Evolutionary conservation across 169 alveolate genomes (phyloP).

Genomic region (Theileria orientalis): DNA sequence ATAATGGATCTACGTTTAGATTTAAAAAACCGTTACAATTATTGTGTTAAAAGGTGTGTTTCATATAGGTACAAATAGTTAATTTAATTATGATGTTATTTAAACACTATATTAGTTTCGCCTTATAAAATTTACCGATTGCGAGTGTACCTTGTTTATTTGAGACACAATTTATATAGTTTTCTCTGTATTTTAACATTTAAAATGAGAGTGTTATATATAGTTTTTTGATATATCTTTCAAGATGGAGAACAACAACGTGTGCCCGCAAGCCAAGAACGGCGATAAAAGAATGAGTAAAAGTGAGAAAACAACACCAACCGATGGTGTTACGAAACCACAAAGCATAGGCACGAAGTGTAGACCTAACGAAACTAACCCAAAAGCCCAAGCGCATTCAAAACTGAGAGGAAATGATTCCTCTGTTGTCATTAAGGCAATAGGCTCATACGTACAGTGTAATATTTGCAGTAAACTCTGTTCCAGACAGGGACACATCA

Average conservation of each 20-base stretch:
- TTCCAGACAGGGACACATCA: conserved; percentile 74
- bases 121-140: conserved; percentile 4
- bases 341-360: not conserved
- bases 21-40: no score
- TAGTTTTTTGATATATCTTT: no score
- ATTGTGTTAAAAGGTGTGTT: no score
- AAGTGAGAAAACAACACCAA: no score
- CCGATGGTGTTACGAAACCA: no score
- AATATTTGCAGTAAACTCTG: conserved; percentile 75
- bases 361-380: not conserved
- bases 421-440: conserved; percentile 48
- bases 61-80: no score
- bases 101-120: not conserved
- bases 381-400: not conserved
- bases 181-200: not conserved
- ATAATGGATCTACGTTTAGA: no score
- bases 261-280: no score
- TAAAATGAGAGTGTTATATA: not conserved
- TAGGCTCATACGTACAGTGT: conserved; percentile 75
- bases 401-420: conserved; percentile 15
- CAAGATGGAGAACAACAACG: no score
- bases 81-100: conserved; percentile 1
- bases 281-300: no score
- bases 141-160: not conserved
- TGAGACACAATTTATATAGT: not conserved